Conservation (phyloP, 345 rosid species). For the Limnanthes douglasii region DNA sequence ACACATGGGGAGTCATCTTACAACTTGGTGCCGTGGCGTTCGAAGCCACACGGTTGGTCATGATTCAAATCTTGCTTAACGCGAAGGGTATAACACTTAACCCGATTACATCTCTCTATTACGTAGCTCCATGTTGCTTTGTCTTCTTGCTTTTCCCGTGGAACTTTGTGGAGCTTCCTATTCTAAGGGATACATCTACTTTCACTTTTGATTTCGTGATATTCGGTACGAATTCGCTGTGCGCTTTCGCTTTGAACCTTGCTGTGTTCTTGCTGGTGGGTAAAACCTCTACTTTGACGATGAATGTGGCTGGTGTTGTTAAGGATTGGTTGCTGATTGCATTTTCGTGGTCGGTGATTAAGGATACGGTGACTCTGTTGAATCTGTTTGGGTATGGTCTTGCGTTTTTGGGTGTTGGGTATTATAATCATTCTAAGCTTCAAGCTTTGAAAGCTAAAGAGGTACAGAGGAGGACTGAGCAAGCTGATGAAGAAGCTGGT, state of each 20-base stretch:
- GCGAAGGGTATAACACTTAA: conserved; percentile 76
- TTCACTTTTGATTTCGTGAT: conserved; percentile 79
- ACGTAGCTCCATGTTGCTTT: conserved; percentile 85
- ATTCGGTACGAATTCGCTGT: conserved; percentile 78
- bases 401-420: conserved; percentile 86
- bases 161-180: conserved; percentile 76
- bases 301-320: conserved; percentile 98
- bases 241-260: conserved; percentile 85
- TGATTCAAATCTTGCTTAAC: conserved; percentile 83
- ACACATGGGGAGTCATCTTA: conserved; percentile 68
- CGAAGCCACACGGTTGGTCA: conserved; percentile 82
- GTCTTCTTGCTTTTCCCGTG: conserved; percentile 69
- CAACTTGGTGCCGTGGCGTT: conserved; percentile 92
- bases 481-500: conserved; percentile 60
- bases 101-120: conserved; percentile 73
- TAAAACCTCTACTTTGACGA: conserved; percentile 88
- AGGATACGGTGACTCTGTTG: conserved; percentile 85
- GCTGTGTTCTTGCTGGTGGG: conserved; percentile 96
- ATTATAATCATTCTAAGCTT: conserved; percentile 79
- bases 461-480: conserved; percentile 69
- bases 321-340: conserved; percentile 96
- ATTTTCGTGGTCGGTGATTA: conserved; percentile 91
- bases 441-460: conserved; percentile 89
- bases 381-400: conserved; percentile 82
- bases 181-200: conserved; percentile 59